phyloP scores from a whole-genome alignment of 2,329 filamentous ascomycete species.

The Lasiodiplodia hormozganensis region DNA sequence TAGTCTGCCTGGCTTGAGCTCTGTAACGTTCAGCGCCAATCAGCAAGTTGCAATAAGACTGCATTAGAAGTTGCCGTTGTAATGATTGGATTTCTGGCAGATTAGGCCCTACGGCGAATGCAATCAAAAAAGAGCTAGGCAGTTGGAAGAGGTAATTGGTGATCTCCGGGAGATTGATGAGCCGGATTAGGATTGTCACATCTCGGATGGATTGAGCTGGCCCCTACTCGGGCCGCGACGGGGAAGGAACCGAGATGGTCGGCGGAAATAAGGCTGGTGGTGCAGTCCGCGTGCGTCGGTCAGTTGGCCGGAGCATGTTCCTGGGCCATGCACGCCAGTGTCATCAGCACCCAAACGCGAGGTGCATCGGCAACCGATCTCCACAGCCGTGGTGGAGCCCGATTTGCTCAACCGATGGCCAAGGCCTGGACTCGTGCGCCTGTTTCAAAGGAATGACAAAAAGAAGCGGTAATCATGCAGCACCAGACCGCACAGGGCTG shows the following conservation, averaged over 20 bases:
- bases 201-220: background rate
- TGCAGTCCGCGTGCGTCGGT: background rate
- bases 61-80: no score
- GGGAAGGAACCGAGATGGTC: background rate
- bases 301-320: background rate
- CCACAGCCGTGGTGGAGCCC: background rate
- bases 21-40: no score
- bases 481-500: background rate
- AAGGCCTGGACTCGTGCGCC: background rate
- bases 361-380: background rate
- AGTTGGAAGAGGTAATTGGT: background rate
- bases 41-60: no score
- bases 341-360: background rate
- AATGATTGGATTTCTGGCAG: background rate
- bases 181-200: background rate
- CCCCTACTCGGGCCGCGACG: background rate
- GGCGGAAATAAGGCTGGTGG: background rate
- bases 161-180: conserved; percentile 3
- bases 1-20: no score
- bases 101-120: background rate
- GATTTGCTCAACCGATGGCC: background rate
- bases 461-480: background rate
- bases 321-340: background rate
- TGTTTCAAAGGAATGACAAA: conserved; percentile 10
- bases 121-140: no score